These are phyloP conservation scores for Quercus engelmannii DNA, from an alignment of 306 rosid genomes.

Conservation along the genomic window DNA sequence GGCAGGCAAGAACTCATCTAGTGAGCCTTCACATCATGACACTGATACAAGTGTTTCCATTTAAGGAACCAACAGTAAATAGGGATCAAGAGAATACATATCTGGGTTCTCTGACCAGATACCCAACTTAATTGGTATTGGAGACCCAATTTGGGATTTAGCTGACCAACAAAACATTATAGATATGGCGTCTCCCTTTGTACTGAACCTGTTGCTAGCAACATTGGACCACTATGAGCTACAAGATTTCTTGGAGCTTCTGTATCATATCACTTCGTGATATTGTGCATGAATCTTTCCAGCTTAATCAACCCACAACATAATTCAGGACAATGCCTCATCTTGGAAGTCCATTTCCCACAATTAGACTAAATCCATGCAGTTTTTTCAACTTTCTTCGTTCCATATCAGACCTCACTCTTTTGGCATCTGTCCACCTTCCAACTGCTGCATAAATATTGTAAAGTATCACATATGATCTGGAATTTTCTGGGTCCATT, in stretches of 20 bases:
- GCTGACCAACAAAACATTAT: no score
- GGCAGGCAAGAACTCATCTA: neutral
- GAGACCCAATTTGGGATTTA: no score
- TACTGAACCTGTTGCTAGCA: neutral
- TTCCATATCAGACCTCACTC: conserved; percentile 32
- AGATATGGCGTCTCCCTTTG: neutral
- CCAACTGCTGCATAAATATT: conserved; percentile 34
- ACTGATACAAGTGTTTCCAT: neutral
- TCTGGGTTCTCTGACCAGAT: neutral
- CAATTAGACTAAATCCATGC: conserved; percentile 22
- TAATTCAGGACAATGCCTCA: neutral
- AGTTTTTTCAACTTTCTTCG: conserved; percentile 17
- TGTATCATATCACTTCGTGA: neutral
- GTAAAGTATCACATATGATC: conserved; percentile 27
- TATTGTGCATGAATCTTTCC: neutral
- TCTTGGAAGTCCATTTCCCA: neutral
- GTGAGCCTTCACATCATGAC: neutral
- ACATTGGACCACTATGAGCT: neutral
- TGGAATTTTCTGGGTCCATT: conserved; percentile 23
- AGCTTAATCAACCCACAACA: neutral
- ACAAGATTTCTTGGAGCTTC: neutral
- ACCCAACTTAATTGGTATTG: neutral
- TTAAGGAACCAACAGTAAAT: neutral
- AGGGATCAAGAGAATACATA: no score
- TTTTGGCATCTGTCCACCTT: conserved; percentile 27